These are phyloP conservation scores for Warburgia ugandensis DNA, from an alignment of 164 flowering plant species.

Conservation along the genomic window DNA sequence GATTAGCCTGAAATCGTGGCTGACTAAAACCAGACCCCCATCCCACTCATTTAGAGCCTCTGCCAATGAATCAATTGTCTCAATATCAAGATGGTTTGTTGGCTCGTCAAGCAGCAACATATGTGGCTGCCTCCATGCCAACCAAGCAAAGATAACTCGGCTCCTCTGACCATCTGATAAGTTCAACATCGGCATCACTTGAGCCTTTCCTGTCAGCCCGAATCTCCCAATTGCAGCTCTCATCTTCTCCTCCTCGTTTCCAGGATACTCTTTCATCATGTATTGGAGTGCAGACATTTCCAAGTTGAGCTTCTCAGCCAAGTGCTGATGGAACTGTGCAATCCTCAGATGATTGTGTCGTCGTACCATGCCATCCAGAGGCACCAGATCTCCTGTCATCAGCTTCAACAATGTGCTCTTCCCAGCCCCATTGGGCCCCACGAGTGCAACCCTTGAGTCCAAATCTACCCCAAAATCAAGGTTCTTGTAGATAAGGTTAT, in stretches of 20 bases:
- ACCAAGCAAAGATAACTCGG: conserved; percentile 89
- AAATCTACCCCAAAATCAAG: conserved; percentile 92
- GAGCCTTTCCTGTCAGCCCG: conserved; percentile 87
- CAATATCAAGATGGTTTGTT: conserved; percentile 87
- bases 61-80: conserved; percentile 84
- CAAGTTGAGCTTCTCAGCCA: conserved; percentile 84
- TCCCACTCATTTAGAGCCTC: conserved; percentile 96
- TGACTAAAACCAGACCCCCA: conserved; percentile 90
- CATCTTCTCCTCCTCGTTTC: conserved; percentile 94
- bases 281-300: conserved; percentile 75
- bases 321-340: conserved; percentile 93
- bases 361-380: conserved; percentile 90
- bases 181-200: conserved; percentile 92
- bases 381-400: conserved; percentile 89
- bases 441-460: conserved; percentile 87
- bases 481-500: conserved; percentile 78
- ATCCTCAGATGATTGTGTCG: conserved; percentile 92
- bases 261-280: conserved; percentile 86
- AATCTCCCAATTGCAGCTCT: conserved; percentile 84
- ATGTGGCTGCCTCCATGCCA: conserved; percentile 79
- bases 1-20: conserved; percentile 91
- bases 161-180: conserved; percentile 92
- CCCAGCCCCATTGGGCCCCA: conserved; percentile 98
- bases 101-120: conserved; percentile 82
- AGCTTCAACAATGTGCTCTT: conserved; percentile 93